Base-by-base conservation (phyloP, 2,329 filamentous ascomycete species). In the Nemania diffusa region DNA sequence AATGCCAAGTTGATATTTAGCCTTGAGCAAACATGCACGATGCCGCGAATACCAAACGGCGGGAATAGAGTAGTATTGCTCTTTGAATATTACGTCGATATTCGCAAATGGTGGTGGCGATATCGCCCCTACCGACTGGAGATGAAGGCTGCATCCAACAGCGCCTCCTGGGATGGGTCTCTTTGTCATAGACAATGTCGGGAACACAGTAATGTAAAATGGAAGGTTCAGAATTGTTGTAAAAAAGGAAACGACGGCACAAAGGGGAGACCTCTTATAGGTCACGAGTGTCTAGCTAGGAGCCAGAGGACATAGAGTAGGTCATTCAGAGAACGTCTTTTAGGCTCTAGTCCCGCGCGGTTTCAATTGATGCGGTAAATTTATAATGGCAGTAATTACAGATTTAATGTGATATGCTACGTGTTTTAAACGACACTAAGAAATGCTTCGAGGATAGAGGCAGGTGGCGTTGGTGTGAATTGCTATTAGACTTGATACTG, bases 141-240 rank as follows among this genome's bases (percentile, higher is more conserved):
- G 44, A 55, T 26, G 57, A 58, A 50, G 29, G 26, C 22, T 24
- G 29, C n/a, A 22, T 24, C 20, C 17, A 32, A 44, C 17, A 5
- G 24, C 2, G 20, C 37, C 26, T 50, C 27, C 8, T 46, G 37
- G 46, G 56, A 57, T 63, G 51, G 56, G 55, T 63, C 62, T 66
- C 60, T 57, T 57, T 64, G 29, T 58, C 24, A 59, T 66, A 57
- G 59, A 57, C 40, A 48, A n/a, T 7, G 20, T 40, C 55, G 53
- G 52, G 58, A 59, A 62, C 51, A 13, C 24, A 37, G 40, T 27
- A 46, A 55, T 52, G 44, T 51, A 20, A 24, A 56, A 34, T 34
- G 9, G 46, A 27, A 29, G 37, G 29, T 32, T 34, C 22, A 53
- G 52, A 57, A 55, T 15, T 37, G 51, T 29, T 51, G 56, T 37